Evolutionary conservation across 2,329 filamentous ascomycete species (phyloP).

Genomic region (Cytospora chrysosperma): DNA sequence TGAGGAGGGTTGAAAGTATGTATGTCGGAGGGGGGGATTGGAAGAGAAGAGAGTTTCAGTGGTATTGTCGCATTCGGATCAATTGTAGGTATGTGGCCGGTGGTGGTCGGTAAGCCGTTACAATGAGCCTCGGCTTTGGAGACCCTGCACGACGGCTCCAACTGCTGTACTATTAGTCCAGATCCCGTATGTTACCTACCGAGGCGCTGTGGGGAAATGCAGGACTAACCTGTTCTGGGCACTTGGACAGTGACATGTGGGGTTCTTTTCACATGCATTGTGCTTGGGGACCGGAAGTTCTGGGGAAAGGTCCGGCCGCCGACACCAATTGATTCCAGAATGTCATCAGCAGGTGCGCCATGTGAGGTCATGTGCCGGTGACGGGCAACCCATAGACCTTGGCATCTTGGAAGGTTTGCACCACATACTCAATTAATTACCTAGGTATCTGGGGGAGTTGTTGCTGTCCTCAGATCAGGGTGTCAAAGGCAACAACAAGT

Average conservation of each 20-base stretch:
- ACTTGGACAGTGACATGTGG: background rate
- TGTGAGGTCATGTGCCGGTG: constrained; percentile 22
- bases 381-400: too few relatives aligned
- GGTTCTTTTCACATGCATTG: constrained; percentile 25
- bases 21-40: background rate
- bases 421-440: too few relatives aligned
- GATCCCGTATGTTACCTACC: constrained; percentile 4
- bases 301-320: background rate
- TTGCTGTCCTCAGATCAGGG: too few relatives aligned
- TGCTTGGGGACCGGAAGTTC: constrained; percentile 1
- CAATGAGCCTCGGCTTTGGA: constrained; percentile 22
- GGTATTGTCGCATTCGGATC: background rate
- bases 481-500: too few relatives aligned
- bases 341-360: too few relatives aligned
- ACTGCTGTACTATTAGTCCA: too few relatives aligned
- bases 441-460: too few relatives aligned
- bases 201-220: constrained; percentile 22
- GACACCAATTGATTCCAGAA: background rate
- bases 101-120: constrained; percentile 16
- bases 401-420: too few relatives aligned
- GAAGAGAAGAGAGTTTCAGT: background rate
- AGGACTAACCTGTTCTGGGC: constrained; percentile 10
- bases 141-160: constrained; percentile 11
- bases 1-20: background rate
- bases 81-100: constrained; percentile 7